A percentile compares a stretch with the other conserved stretches of the same genome.
These are phyloP conservation scores for Eremothecium sinecaudum DNA, from an alignment of 1,139 yeast species.

Conservation along the genomic window DNA sequence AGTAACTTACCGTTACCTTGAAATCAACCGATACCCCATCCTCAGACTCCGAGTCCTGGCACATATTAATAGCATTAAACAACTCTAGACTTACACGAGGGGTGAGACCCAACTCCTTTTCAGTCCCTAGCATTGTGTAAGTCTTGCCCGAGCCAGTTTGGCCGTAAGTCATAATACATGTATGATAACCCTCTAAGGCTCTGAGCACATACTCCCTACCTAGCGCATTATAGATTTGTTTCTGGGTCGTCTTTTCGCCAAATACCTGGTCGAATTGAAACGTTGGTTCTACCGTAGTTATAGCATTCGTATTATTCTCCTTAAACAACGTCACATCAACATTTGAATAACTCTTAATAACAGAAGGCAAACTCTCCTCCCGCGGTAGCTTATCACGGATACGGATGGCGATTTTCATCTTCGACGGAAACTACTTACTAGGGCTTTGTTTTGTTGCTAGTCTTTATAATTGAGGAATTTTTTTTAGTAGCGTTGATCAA, in stretches of 20 bases:
- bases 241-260: conserved; percentile 7
- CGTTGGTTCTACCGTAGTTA: background rate
- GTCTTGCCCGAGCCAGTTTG: conserved; percentile 95
- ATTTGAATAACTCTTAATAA: background rate
- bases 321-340: background rate
- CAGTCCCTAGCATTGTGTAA: conserved; percentile 62
- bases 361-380: conserved; percentile 1
- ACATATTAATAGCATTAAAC: conserved; percentile 10
- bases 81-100: conserved; percentile 32
- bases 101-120: conserved; percentile 54
- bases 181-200: conserved; percentile 72
- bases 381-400: conserved; percentile 4
- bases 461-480: too few relatives aligned
- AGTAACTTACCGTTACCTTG: conserved; percentile 11
- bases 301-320: background rate
- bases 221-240: conserved; percentile 8
- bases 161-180: conserved; percentile 88
- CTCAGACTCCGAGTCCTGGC: conserved; percentile 7
- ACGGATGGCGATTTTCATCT: conserved; percentile 8
- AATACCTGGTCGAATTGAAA: conserved; percentile 6
- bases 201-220: conserved; percentile 12
- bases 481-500: too few relatives aligned
- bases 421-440: too few relatives aligned
- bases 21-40: conserved; percentile 6
- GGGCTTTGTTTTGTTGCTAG: too few relatives aligned